Percentiles rank a stretch among this genome's conserved stretches.
Evolutionary conservation across 164 flowering plant species (phyloP).

Genomic region (Stephania yunnanensis): DNA sequence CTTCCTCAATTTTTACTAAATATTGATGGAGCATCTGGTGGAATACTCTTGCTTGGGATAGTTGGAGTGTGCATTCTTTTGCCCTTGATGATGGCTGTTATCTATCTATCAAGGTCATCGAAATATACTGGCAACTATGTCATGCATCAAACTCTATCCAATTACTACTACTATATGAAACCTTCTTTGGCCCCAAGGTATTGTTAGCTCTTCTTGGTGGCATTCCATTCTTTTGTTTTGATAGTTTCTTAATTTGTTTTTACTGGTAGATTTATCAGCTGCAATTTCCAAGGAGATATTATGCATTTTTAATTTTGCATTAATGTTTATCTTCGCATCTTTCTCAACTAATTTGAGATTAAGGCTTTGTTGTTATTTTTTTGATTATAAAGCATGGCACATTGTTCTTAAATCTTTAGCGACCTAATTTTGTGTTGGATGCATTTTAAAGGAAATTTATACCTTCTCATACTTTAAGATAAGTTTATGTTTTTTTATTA

Average conservation of each 20-base stretch:
- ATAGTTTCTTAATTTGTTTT: background rate
- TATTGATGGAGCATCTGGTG: conserved; percentile 94
- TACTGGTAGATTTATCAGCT: background rate
- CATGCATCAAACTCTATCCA: conserved; percentile 80
- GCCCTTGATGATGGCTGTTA: conserved; percentile 81
- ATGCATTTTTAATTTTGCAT: background rate
- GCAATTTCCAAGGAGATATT: background rate
- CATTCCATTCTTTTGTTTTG: background rate
- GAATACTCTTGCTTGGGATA: conserved; percentile 77
- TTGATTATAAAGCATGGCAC: background rate
- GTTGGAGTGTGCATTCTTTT: conserved; percentile 90
- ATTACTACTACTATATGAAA: conserved; percentile 80
- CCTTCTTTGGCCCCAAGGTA: conserved; percentile 99
- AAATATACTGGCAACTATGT: conserved; percentile 92
- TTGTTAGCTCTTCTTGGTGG: conserved; percentile 1
- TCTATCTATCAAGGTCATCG: conserved; percentile 85
- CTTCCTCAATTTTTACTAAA: conserved; percentile 88
- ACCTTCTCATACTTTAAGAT: background rate
- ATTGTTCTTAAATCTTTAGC: background rate
- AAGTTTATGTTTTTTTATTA: background rate
- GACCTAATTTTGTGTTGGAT: background rate
- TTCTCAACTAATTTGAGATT: background rate
- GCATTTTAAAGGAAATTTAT: background rate
- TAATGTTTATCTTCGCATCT: no score
- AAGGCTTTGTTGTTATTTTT: background rate